These are phyloP conservation scores for Hyaloperonospora arabidopsidis DNA, from an alignment of 352 stramenopile species.

Conservation along the genomic window DNA sequence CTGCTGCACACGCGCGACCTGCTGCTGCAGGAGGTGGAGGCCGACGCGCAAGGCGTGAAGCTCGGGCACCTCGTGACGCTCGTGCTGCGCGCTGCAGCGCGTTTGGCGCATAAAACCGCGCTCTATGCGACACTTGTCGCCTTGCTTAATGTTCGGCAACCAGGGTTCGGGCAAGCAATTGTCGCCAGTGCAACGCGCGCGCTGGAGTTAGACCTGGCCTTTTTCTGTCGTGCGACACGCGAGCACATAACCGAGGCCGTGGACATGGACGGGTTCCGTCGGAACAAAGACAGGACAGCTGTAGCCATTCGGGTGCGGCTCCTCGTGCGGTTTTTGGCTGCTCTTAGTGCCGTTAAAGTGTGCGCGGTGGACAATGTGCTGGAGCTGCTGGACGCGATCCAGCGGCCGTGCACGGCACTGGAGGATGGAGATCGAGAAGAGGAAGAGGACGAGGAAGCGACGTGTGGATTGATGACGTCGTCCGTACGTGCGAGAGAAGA, in stretches of 20 bases:
- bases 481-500: constrained; percentile 41
- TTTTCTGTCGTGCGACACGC: constrained; percentile 34
- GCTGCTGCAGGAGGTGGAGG: constrained; percentile 47
- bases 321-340: too few species aligned
- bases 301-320: too few species aligned
- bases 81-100: constrained; percentile 43
- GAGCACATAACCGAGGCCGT: constrained; percentile 13
- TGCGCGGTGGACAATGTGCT: constrained; percentile 23
- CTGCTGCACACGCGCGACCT: constrained; percentile 33
- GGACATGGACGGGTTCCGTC: constrained; percentile 18
- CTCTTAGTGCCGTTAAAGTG: too few species aligned
- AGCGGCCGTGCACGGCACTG: constrained; percentile 45
- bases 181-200: constrained; percentile 28
- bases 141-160: constrained; percentile 57
- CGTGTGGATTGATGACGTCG: constrained; percentile 10
- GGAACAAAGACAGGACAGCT: constrained; percentile 10
- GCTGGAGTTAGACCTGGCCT: constrained; percentile 55
- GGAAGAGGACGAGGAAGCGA: constrained; percentile 32
- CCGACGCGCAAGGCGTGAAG: constrained; percentile 49
- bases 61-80: constrained; percentile 45
- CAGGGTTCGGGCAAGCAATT: constrained; percentile 46
- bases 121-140: constrained; percentile 59
- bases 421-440: constrained; percentile 53
- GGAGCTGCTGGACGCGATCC: constrained; percentile 47
- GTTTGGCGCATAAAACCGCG: constrained; percentile 62